Percentiles rank a stretch among this genome's conserved stretches.
Conservation (phyloP, 148 eudicot species). For the Amaranthus cruentus region DNA sequence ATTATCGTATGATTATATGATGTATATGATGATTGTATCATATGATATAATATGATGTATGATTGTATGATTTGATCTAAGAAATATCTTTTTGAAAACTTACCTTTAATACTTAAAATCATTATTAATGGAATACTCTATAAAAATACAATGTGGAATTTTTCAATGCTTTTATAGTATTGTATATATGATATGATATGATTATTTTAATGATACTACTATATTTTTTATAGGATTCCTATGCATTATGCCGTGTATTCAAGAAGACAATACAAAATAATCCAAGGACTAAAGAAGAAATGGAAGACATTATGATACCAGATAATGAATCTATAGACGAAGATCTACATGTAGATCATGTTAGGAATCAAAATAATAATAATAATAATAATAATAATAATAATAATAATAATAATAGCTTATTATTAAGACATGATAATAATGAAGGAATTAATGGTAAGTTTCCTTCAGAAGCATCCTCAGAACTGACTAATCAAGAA, state of each 20-base stretch:
- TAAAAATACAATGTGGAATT: no score
- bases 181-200: no score
- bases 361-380: neutral
- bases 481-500: constrained; percentile 34
- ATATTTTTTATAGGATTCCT: constrained; percentile 22
- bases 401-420: neutral
- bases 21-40: no score
- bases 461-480: constrained; percentile 29
- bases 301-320: neutral
- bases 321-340: constrained; percentile 20
- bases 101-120: no score
- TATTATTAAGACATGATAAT: constrained; percentile 1
- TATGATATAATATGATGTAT: no score
- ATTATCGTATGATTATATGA: no score
- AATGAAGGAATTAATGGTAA: constrained; percentile 11
- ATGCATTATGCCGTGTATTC: constrained; percentile 30
- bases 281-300: constrained; percentile 20
- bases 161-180: no score
- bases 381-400: neutral
- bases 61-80: no score
- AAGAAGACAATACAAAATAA: constrained; percentile 23
- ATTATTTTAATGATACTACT: no score
- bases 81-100: no score
- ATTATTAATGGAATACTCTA: no score
- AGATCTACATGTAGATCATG: constrained; percentile 15